phyloP scores from a whole-genome alignment of 2,329 filamentous ascomycete species.

The Claviceps sp. region DNA sequence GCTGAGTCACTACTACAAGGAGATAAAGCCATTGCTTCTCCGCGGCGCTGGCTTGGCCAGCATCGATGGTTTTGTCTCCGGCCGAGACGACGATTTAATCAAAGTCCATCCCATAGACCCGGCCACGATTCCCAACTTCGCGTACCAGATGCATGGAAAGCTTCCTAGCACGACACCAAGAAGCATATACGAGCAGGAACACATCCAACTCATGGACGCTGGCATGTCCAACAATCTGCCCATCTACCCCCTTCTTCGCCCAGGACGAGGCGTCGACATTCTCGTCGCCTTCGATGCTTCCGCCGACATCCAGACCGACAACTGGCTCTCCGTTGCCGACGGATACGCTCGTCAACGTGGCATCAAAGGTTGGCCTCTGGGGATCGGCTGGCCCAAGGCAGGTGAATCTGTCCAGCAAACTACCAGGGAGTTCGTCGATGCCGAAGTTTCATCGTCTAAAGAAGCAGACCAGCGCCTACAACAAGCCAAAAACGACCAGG shows the following conservation, averaged over 20 bases:
- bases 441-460: slow-evolving; percentile 45
- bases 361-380: slow-evolving; percentile 88
- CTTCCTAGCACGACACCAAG: slow-evolving; percentile 67
- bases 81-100: slow-evolving; percentile 68
- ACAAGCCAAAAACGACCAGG: slow-evolving; percentile 40
- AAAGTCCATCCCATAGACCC: slow-evolving; percentile 94
- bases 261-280: slow-evolving; percentile 78
- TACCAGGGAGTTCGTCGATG: slow-evolving; percentile 48
- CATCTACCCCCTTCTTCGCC: slow-evolving; percentile 83
- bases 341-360: slow-evolving; percentile 84
- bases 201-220: slow-evolving; percentile 84
- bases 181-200: slow-evolving; percentile 55
- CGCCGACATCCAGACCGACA: slow-evolving; percentile 83
- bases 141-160: slow-evolving; percentile 62
- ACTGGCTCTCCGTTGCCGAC: slow-evolving; percentile 90
- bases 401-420: slow-evolving; percentile 45
- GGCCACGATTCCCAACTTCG: slow-evolving; percentile 80
- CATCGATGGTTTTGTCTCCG: slow-evolving; percentile 71
- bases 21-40: slow-evolving; percentile 70
- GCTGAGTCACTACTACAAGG: slow-evolving; percentile 87
- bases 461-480: slow-evolving; percentile 52
- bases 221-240: slow-evolving; percentile 98
- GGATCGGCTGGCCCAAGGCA: slow-evolving; percentile 77
- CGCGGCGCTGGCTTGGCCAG: slow-evolving; percentile 61
- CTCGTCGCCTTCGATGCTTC: slow-evolving; percentile 89